Evolutionary conservation across 331 rosid genomes (phyloP).

Genomic region (Erythrophleum ivorense): DNA sequence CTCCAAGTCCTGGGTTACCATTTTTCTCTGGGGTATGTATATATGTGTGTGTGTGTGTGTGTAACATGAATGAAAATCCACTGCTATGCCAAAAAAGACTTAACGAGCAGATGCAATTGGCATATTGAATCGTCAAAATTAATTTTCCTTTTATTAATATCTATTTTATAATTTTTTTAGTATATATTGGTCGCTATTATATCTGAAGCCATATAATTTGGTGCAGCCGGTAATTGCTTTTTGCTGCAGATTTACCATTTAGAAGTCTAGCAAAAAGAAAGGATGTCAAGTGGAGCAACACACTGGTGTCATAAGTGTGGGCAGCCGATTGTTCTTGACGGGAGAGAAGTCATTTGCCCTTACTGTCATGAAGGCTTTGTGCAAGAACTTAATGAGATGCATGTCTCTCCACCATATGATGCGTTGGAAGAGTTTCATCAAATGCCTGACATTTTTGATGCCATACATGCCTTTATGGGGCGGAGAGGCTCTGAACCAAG

Average conservation of each 20-base stretch:
- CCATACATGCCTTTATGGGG: constrained; percentile 48
- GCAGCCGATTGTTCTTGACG: constrained; percentile 52
- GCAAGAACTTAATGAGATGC: constrained; percentile 65
- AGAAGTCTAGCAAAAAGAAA: constrained; percentile 24
- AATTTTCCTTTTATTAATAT: constrained; percentile 2
- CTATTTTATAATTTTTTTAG: background rate
- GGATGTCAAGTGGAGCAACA: constrained; percentile 75
- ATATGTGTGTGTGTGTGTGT: background rate
- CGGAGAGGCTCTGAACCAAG: constrained; percentile 56
- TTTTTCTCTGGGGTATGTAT: background rate
- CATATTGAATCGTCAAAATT: constrained; percentile 20
- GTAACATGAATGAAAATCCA: background rate
- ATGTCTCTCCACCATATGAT: constrained; percentile 45
- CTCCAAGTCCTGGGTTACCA: background rate
- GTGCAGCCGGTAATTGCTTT: constrained; percentile 23
- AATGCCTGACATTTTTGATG: constrained; percentile 53
- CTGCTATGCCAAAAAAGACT: background rate
- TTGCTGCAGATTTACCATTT: constrained; percentile 30
- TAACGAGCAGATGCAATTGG: constrained; percentile 8
- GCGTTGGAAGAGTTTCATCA: constrained; percentile 47
- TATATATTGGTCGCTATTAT: constrained; percentile 14
- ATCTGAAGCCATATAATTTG: constrained; percentile 23
- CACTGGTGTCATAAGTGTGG: constrained; percentile 82
- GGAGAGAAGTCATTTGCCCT: constrained; percentile 61
- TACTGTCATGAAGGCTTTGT: constrained; percentile 71